Conservation (phyloP, 2,329 filamentous ascomycete species). For the Phyllosticta citrichinensis region DNA sequence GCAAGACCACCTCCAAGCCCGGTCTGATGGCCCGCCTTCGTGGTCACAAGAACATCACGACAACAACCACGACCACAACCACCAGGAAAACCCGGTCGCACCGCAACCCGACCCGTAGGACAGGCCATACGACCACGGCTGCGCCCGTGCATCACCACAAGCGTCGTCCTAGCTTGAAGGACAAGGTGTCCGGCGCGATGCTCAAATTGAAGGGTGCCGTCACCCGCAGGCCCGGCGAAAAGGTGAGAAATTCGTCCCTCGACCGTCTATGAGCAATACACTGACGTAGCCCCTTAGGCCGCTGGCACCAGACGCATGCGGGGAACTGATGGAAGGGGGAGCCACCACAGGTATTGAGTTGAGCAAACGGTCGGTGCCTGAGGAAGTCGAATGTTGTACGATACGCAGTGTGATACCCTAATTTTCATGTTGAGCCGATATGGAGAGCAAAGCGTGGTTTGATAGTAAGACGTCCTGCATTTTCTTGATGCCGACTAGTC, state of each 20-base stretch:
- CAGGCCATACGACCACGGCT: conserved; percentile 14
- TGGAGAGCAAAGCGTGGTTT: background rate
- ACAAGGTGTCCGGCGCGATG: conserved; percentile 69
- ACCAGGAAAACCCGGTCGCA: conserved; percentile 32
- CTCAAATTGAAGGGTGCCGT: conserved; percentile 62
- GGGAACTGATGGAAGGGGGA: conserved; percentile 52
- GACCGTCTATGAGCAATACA: background rate
- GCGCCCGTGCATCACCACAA: conserved; percentile 47
- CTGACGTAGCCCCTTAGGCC: conserved; percentile 39
- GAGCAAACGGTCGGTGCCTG: background rate
- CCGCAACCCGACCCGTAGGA: conserved; percentile 21
- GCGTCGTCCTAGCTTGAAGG: conserved; percentile 57
- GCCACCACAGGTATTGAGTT: conserved; percentile 3
- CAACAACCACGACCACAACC: conserved; percentile 28
- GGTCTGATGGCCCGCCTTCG: conserved; percentile 46
- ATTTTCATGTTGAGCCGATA: background rate
- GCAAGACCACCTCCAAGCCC: conserved; percentile 32
- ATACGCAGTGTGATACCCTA: conserved; percentile 8
- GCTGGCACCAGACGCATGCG: conserved; percentile 65
- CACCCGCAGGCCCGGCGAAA: conserved; percentile 58
- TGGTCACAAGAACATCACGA: conserved; percentile 25
- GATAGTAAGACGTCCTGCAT: background rate
- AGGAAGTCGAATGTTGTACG: background rate
- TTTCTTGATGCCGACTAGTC: background rate
- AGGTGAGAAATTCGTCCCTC: conserved; percentile 36